Evolutionary conservation across 2,329 filamentous ascomycete species (phyloP).

Genomic region (Coniochaeta pulveracea): DNA sequence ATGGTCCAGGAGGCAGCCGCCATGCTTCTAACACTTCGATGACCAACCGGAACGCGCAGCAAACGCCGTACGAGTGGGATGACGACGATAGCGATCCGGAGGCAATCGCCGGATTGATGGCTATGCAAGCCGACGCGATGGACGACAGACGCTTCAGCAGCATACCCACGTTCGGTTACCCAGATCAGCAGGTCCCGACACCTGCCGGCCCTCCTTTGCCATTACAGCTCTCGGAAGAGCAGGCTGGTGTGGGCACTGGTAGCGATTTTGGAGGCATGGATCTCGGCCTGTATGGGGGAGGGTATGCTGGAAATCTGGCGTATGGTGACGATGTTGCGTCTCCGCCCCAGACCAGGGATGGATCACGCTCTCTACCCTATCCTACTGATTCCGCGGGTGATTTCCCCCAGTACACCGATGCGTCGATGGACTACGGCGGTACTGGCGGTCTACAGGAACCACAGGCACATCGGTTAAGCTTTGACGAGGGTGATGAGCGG

Average conservation of each 20-base stretch:
- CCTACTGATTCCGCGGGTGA: constrained; percentile 25
- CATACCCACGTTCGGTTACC: constrained; percentile 37
- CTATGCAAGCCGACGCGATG: constrained; percentile 74
- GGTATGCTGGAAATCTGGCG: constrained; percentile 43
- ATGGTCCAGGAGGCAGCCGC: too few relatives aligned
- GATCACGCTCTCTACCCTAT: constrained; percentile 36
- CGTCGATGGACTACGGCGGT: constrained; percentile 73
- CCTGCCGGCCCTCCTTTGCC: constrained; percentile 21
- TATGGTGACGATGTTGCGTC: constrained; percentile 37
- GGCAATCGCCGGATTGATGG: constrained; percentile 71
- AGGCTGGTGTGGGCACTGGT: constrained; percentile 51
- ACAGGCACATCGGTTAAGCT: constrained; percentile 64
- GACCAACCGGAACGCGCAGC: constrained; percentile 20
- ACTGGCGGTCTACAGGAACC: constrained; percentile 84
- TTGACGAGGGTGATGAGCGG: constrained; percentile 83
- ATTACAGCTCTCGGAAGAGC: constrained; percentile 37
- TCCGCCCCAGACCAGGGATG: constrained; percentile 27
- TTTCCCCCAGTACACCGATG: constrained; percentile 39
- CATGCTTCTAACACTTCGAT: too few relatives aligned
- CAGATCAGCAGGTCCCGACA: too few relatives aligned
- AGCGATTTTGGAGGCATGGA: constrained; percentile 57
- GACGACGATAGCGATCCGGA: constrained; percentile 80
- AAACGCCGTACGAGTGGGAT: constrained; percentile 25
- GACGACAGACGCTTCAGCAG: constrained; percentile 56
- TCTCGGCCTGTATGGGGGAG: constrained; percentile 62